phyloP scores from a whole-genome alignment of 495 filamentous ascomycete genomes.

The Daldinia caldariorum region DNA sequence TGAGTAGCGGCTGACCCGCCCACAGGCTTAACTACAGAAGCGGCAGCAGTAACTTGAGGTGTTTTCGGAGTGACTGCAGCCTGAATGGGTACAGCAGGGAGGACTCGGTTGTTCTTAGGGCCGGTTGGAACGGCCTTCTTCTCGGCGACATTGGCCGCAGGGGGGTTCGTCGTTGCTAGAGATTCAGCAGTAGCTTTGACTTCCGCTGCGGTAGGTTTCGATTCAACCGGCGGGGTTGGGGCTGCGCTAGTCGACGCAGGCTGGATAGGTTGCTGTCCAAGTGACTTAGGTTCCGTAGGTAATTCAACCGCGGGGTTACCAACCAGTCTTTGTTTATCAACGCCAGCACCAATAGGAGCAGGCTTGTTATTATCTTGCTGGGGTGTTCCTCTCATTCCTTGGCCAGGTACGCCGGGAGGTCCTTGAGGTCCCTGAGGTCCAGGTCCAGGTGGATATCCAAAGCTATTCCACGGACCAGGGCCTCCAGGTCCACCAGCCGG shows the following conservation, averaged over 20 bases:
- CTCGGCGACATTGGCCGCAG: conserved; percentile 48
- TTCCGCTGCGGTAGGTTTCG: conserved; percentile 69
- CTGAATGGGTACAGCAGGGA: conserved; percentile 70
- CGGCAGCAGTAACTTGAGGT: conserved; percentile 44
- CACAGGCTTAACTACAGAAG: conserved; percentile 50
- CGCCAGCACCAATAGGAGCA: conserved; percentile 64
- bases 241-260: conserved; percentile 38
- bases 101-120: conserved; percentile 65
- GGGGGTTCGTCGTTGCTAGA: conserved; percentile 47
- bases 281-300: conserved; percentile 52
- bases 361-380: conserved; percentile 58
- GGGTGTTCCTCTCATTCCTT: conserved; percentile 50
- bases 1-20: conserved; percentile 49
- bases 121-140: conserved; percentile 65
- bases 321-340: conserved; percentile 57
- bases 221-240: conserved; percentile 68
- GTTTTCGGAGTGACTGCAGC: conserved; percentile 69
- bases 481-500: conserved; percentile 65
- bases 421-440: conserved; percentile 51
- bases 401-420: conserved; percentile 49
- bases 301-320: conserved; percentile 50
- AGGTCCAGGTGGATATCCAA: conserved; percentile 60
- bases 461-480: conserved; percentile 67
- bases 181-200: conserved; percentile 61
- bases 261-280: conserved; percentile 51